Evolutionary conservation across 257 asterid genomes (phyloP).

Genomic region (Henckelia pumila): DNA sequence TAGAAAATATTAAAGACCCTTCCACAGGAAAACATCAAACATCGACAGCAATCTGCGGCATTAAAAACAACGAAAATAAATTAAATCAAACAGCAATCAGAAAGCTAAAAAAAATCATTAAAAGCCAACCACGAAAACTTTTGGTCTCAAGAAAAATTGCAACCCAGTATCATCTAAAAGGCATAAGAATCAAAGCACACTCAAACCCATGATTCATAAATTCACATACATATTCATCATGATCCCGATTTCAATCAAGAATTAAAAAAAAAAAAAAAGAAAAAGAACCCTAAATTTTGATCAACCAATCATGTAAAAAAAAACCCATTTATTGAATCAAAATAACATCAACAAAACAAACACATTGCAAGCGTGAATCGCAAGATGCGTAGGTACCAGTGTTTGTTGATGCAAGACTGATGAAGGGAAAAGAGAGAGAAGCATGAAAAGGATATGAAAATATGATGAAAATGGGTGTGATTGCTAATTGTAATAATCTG

Average conservation of each 20-base stretch:
- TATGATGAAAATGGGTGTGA: conserved; percentile 17
- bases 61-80: background rate
- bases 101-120: background rate
- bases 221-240: background rate
- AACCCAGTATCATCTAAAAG: conserved; percentile 13
- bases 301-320: conserved; percentile 5
- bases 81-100: background rate
- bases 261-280: too few relatives aligned
- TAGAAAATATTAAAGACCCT: background rate
- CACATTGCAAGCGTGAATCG: conserved; percentile 7
- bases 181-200: conserved; percentile 1
- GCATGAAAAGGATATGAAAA: conserved; percentile 27
- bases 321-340: conserved; percentile 14
- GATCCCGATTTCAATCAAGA: background rate
- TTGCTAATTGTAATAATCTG: conserved; percentile 26
- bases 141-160: background rate
- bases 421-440: conserved; percentile 34
- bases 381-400: conserved; percentile 22
- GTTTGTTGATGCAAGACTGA: conserved; percentile 25
- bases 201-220: conserved; percentile 9
- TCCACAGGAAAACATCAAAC: conserved; percentile 20
- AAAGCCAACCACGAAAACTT: background rate
- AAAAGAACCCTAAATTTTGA: conserved; percentile 26
- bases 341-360: conserved; percentile 5
- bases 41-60: conserved; percentile 1